phyloP scores from a whole-genome alignment of 129 eudicot genomes.

The Centaurea solstitialis region DNA sequence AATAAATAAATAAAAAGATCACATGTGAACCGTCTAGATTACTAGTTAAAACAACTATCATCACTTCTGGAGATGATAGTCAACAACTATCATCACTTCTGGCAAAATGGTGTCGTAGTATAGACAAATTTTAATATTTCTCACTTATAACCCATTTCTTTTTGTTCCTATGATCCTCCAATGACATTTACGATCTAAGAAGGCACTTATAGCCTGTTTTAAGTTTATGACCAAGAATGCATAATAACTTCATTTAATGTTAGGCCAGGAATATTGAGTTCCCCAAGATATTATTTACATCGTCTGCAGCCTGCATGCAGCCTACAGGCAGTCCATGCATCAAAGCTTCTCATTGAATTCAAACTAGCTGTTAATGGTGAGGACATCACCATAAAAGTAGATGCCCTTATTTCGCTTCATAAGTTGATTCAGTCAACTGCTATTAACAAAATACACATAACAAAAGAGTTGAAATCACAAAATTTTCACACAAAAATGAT shows the following conservation, averaged over 20 bases:
- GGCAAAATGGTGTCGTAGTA: too few species aligned
- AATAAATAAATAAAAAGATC: not conserved
- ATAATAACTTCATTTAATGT: not conserved
- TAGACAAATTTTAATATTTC: not conserved
- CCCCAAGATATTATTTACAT: not conserved
- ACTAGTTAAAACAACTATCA: not conserved
- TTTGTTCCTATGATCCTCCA: not conserved
- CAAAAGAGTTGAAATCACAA: not conserved
- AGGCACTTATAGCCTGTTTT: not conserved
- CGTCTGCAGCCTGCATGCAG: not conserved
- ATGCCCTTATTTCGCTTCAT: not conserved
- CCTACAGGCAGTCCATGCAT: not conserved
- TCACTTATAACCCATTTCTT: not conserved
- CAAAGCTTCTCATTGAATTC: not conserved
- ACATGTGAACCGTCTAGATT: not conserved
- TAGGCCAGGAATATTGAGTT: not conserved
- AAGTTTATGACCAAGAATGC: not conserved
- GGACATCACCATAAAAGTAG: not conserved
- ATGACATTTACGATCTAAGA: not conserved
- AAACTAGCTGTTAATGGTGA: not conserved
- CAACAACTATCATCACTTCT: too few species aligned
- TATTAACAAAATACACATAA: not conserved
- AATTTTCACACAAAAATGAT: not conserved
- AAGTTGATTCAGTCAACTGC: not conserved
- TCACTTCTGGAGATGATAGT: not conserved